Evolutionary conservation across 202 grass and related monocot species (phyloP).

Genomic region (Cymbopogon flexuosus): DNA sequence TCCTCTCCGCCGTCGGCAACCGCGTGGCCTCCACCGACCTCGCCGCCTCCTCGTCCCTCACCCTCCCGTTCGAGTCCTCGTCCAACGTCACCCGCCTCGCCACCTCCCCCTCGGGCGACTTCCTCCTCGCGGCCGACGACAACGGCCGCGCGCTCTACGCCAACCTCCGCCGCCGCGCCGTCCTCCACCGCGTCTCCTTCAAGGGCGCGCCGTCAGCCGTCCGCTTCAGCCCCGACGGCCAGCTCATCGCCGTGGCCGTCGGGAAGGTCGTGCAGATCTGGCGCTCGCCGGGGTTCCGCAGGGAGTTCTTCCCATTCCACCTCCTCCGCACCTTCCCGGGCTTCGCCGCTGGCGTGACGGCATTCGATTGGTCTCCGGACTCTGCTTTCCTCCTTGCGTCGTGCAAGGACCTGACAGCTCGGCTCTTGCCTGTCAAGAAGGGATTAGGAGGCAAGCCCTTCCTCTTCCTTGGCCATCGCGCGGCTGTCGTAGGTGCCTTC

Average conservation of each 20-base stretch:
- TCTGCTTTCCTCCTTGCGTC: conserved; percentile 70
- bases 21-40: conserved; percentile 79
- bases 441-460: conserved; percentile 56
- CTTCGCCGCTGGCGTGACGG: conserved; percentile 55
- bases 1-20: conserved; percentile 80
- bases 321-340: conserved; percentile 76
- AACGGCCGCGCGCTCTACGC: conserved; percentile 57
- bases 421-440: conserved; percentile 57
- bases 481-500: conserved; percentile 56
- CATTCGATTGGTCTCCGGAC: conserved; percentile 86
- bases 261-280: conserved; percentile 85
- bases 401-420: conserved; percentile 76
- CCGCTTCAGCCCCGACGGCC: conserved; percentile 76
- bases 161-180: conserved; percentile 64
- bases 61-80: conserved; percentile 83
- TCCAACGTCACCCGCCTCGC: conserved; percentile 66
- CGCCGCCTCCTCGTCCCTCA: conserved; percentile 53
- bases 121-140: conserved; percentile 67
- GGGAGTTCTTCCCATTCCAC: conserved; percentile 90
- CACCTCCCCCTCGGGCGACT: conserved; percentile 55
- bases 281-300: conserved; percentile 78
- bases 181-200: conserved; percentile 78
- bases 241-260: conserved; percentile 70
- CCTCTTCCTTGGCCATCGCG: conserved; percentile 81
- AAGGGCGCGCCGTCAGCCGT: conserved; percentile 56